Conservation (phyloP, 2,329 filamentous ascomycete species). For the Mariannaea sp. region DNA sequence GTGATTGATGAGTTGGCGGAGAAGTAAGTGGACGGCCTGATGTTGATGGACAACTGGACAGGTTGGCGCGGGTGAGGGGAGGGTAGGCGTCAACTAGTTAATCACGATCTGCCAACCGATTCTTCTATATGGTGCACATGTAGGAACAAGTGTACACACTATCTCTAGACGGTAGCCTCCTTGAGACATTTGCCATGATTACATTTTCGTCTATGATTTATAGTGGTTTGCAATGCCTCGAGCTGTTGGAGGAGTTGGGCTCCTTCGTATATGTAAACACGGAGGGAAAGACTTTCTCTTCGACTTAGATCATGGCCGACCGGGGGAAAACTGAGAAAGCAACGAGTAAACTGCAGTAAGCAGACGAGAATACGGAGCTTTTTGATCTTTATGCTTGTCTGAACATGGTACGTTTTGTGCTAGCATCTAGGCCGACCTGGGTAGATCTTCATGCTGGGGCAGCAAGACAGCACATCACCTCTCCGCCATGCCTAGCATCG, state of each 20-base stretch:
- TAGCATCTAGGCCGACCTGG: too few relatives aligned
- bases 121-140: too few relatives aligned
- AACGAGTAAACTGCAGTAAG: too few relatives aligned
- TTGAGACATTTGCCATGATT: conserved; percentile 30
- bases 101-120: too few relatives aligned
- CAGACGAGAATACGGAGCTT: too few relatives aligned
- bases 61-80: too few relatives aligned
- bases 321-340: not conserved
- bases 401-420: too few relatives aligned
- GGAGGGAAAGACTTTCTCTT: not conserved
- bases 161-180: conserved; percentile 10
- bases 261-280: not conserved
- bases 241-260: conserved; percentile 11
- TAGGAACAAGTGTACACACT: conserved; percentile 15
- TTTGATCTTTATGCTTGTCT: too few relatives aligned
- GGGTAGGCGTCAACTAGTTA: too few relatives aligned
- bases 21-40: conserved; percentile 20
- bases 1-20: conserved; percentile 28
- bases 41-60: conserved; percentile 20
- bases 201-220: conserved; percentile 12
- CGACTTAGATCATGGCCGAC: conserved; percentile 4
- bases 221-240: conserved; percentile 20
- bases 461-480: too few relatives aligned
- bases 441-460: too few relatives aligned
- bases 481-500: too few relatives aligned